Evolutionary conservation across 176 grass and related monocot genomes (phyloP).

Genomic region (Secale cereale): DNA sequence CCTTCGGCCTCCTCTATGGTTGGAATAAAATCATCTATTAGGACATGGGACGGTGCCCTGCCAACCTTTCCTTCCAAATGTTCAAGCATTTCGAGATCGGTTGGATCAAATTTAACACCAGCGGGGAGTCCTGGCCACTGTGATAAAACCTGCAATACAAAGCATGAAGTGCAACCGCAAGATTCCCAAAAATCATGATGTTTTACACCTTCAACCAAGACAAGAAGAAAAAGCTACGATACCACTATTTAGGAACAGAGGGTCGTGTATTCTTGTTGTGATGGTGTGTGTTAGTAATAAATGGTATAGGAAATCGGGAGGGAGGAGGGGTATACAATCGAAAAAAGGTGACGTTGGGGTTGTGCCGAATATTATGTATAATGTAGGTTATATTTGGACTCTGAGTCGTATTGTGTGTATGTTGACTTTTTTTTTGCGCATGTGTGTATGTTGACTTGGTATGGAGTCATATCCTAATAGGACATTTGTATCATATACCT

Average conservation of each 20-base stretch:
- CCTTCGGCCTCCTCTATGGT: constrained; percentile 52
- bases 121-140: constrained; percentile 56
- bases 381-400: no score
- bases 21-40: constrained; percentile 70
- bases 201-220: background rate
- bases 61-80: constrained; percentile 66
- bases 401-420: no score
- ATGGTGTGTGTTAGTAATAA: background rate
- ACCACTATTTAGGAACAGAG: background rate
- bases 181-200: background rate
- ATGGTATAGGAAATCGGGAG: no score
- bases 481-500: no score
- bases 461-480: no score
- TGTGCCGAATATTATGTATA: no score
- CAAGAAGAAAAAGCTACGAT: background rate
- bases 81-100: constrained; percentile 51
- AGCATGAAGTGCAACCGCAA: background rate
- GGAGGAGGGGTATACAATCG: no score
- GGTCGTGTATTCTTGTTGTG: background rate
- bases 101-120: constrained; percentile 80
- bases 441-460: no score
- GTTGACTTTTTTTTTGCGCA: no score
- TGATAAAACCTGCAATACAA: constrained; percentile 51
- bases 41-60: constrained; percentile 10
- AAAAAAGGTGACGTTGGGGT: no score